Evolutionary conservation across 768 basidiomycete genomes (phyloP).

Genomic region (Coprinopsis cinerea): DNA sequence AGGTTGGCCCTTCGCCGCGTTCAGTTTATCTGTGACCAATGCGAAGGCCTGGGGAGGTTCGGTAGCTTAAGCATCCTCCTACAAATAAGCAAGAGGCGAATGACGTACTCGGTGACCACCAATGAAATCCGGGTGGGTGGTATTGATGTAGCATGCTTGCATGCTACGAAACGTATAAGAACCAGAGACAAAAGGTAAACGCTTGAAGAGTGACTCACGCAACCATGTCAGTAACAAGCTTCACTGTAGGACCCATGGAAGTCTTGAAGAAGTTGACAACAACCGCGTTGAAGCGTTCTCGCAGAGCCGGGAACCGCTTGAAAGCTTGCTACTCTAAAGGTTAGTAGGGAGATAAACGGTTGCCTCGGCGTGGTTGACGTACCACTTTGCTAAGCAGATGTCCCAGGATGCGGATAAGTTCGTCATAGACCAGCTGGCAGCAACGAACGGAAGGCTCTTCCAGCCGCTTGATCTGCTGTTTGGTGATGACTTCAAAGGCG

Average conservation of each 20-base stretch:
- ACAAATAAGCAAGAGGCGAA: not conserved
- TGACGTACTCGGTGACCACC: slow-evolving; percentile 77
- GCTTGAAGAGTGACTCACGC: slow-evolving; percentile 46
- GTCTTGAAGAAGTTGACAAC: slow-evolving; percentile 97
- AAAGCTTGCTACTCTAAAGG: slow-evolving; percentile 71
- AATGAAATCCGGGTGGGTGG: slow-evolving; percentile 98
- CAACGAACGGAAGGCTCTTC: slow-evolving; percentile 94
- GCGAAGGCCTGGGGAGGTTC: slow-evolving; percentile 64
- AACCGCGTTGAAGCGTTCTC: slow-evolving; percentile 91
- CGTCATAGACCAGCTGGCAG: slow-evolving; percentile 94
- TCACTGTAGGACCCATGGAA: slow-evolving; percentile 90
- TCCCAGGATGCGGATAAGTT: slow-evolving; percentile 91
- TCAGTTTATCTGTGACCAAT: slow-evolving; percentile 77
- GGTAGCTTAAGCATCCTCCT: slow-evolving; percentile 2
- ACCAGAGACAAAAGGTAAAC: not conserved
- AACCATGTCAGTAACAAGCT: slow-evolving; percentile 90
- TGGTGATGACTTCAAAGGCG: slow-evolving; percentile 98
- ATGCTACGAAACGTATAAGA: slow-evolving; percentile 46
- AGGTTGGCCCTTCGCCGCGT: slow-evolving; percentile 69
- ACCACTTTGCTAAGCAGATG: slow-evolving; percentile 90
- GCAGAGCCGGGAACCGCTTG: slow-evolving; percentile 93
- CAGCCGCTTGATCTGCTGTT: slow-evolving; percentile 95
- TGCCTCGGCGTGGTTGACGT: slow-evolving; percentile 22
- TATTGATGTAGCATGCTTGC: slow-evolving; percentile 99
- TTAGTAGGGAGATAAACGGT: slow-evolving; percentile 1